phyloP scores from a whole-genome alignment of 1,139 yeast species.

The Pneumocystis sp. region DNA sequence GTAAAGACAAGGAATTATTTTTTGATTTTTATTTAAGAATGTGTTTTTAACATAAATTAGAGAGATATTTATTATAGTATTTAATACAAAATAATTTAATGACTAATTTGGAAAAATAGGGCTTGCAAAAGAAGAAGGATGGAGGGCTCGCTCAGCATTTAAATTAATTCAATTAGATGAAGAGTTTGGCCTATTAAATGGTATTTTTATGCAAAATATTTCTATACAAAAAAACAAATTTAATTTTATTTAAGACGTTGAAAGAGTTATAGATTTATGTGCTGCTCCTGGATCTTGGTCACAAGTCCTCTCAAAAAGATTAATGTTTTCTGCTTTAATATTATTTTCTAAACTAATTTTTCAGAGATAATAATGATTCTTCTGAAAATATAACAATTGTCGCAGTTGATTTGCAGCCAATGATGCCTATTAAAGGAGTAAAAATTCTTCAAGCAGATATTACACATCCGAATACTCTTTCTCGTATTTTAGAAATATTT shows the following conservation, averaged over 20 bases:
- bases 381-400: conserved; percentile 50
- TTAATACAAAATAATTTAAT: neutral
- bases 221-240: neutral
- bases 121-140: conserved; percentile 85
- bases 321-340: conserved; percentile 30
- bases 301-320: conserved; percentile 70
- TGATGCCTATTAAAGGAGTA: conserved; percentile 86
- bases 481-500: conserved; percentile 58
- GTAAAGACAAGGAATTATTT: neutral
- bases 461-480: conserved; percentile 81
- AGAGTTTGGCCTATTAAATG: conserved; percentile 62
- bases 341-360: conserved; percentile 7
- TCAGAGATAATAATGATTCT: conserved; percentile 8
- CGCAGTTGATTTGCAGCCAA: conserved; percentile 91
- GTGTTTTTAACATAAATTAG: neutral
- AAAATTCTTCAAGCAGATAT: conserved; percentile 88
- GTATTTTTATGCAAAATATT: neutral
- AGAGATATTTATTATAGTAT: neutral
- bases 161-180: conserved; percentile 79
- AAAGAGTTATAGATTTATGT: conserved; percentile 84
- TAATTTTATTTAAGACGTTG: conserved; percentile 30
- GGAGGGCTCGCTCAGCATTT: conserved; percentile 93
- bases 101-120: neutral
- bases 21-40: neutral
- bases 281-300: conserved; percentile 99